Percentiles rank a stretch among this genome's conserved stretches.
Conservation (phyloP, 2,329 filamentous ascomycete species). For the Sphaerostilbella broomeana region DNA sequence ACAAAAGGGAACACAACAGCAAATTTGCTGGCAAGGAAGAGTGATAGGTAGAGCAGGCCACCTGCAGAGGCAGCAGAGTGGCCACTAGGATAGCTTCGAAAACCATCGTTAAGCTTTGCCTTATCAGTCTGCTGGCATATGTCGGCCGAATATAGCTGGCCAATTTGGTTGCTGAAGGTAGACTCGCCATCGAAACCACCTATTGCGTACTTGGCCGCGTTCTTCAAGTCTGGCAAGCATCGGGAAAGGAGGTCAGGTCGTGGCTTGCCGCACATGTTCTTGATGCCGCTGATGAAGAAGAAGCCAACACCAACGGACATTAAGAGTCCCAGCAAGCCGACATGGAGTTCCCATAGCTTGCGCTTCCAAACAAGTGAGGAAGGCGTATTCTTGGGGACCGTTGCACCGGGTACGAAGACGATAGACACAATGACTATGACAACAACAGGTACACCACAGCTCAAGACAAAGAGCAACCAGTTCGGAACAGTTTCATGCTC, state of each 20-base stretch:
- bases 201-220: constrained; percentile 54
- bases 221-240: constrained; percentile 67
- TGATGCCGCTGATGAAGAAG: constrained; percentile 79
- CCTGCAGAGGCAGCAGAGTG: constrained; percentile 63
- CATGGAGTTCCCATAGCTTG: constrained; percentile 88
- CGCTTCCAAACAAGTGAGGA: constrained; percentile 63
- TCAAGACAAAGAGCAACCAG: constrained; percentile 57
- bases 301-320: constrained; percentile 66
- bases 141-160: constrained; percentile 63
- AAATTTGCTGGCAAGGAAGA: constrained; percentile 83
- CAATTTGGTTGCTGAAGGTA: constrained; percentile 34
- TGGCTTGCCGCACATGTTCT: constrained; percentile 64
- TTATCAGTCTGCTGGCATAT: constrained; percentile 67
- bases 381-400: constrained; percentile 56
- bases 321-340: constrained; percentile 74
- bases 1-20: constrained; percentile 67
- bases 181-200: constrained; percentile 51
- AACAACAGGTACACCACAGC: constrained; percentile 56
- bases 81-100: constrained; percentile 64
- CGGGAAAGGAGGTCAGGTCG: constrained; percentile 77
- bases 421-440: constrained; percentile 65
- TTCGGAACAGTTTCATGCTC: constrained; percentile 66
- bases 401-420: constrained; percentile 64
- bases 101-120: constrained; percentile 66
- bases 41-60: constrained; percentile 75